Conservation (phyloP, 306 rosid genomes). For the Quercus berberidifolia region DNA sequence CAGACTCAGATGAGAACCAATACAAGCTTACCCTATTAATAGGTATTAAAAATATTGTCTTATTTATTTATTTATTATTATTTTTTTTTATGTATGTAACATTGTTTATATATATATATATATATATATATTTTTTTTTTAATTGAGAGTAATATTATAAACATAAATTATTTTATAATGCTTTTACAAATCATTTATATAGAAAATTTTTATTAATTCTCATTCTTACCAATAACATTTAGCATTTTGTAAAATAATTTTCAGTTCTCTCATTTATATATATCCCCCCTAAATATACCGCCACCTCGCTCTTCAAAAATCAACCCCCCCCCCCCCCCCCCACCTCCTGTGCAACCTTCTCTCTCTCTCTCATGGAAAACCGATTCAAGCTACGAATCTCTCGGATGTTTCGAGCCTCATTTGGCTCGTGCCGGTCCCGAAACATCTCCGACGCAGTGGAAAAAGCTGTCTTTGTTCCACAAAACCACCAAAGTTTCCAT, state of each 20-base stretch:
- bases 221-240: too few species aligned
- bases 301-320: neutral
- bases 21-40: too few species aligned
- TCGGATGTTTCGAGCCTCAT: constrained; percentile 79
- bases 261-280: constrained; percentile 40
- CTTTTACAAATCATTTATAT: too few species aligned
- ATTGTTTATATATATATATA: too few species aligned
- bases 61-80: too few species aligned
- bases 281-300: constrained; percentile 12
- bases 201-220: too few species aligned
- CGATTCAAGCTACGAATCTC: constrained; percentile 66
- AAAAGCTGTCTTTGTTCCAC: constrained; percentile 49
- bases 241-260: neutral
- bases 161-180: too few species aligned
- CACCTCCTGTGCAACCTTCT: neutral
- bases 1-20: fast-evolving
- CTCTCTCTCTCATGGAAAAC: constrained; percentile 52
- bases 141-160: too few species aligned
- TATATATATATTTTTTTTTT: too few species aligned
- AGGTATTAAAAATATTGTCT: too few species aligned
- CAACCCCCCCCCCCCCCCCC: neutral
- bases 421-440: constrained; percentile 71
- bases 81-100: too few species aligned
- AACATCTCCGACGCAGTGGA: constrained; percentile 61
- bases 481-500: constrained; percentile 19